Base-by-base conservation (phyloP, 495 filamentous ascomycete genomes). In the Cladorrhinum samala region DNA sequence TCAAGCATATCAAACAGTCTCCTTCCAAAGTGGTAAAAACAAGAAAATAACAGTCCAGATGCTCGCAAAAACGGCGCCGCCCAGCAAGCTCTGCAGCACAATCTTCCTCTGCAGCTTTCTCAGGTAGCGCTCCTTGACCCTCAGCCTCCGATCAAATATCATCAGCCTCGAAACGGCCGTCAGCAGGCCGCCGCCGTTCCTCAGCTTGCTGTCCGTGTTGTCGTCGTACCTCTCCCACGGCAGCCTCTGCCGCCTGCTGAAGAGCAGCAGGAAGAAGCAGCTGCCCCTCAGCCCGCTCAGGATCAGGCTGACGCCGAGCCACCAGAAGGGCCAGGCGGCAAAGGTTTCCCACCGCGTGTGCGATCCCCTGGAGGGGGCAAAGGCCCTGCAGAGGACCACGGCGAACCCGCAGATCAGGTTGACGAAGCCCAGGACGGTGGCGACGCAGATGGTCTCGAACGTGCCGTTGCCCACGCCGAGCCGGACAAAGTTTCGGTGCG, bases 401-500 rank as follows among this genome's bases (percentile, higher is more conserved):
- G 72, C 41, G 58, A 68, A 69, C 23, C 70, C 69, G 42, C 53
- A 53, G 39, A 61, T 8, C 18, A 68, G 61, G 20, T 58, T 60
- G 33, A 58, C 56, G 48, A 71, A 61, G 16, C 68, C 70, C 21
- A 72, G 58, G 14, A 62, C 42, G 5, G 71, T 72, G 2, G 71
- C 71, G 5, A 71, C 63, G 63, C 69, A 72, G 16, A 72, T 40
- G 2, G 69, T 72, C 58, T 74, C 71, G 46, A 71, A 72, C 14
- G 71, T 74, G 33, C 71, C 69, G 57, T 74, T 72, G 42, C 60
- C 61, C 39, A 74, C 71, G 47, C 71, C 71, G 9, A 74, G 68
- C 42, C 71, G 68, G 18, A 77, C 72, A 53, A 77, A 71, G 62
- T 77, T 77, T 41, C 70, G 67, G 64, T 77, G 75, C 41, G 73